Evolutionary conservation across 2,329 filamentous ascomycete species (phyloP).

Genomic region (Ophiostoma ulmi): DNA sequence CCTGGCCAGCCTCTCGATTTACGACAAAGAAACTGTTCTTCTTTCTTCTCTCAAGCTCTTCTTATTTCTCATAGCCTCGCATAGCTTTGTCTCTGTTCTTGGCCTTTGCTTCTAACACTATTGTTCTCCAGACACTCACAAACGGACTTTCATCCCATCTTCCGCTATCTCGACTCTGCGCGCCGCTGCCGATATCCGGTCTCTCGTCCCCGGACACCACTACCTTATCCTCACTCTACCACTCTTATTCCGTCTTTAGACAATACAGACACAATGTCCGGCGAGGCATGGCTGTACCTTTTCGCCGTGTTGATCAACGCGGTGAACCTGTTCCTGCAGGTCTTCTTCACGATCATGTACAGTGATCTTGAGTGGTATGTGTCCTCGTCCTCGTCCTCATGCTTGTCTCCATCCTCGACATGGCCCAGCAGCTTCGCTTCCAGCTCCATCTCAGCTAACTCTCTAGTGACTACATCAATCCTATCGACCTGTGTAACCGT

Average conservation of each 20-base stretch:
- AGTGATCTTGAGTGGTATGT: slow-evolving; percentile 97
- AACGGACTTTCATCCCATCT: no score
- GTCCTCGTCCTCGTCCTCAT: neutral
- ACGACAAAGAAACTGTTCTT: neutral
- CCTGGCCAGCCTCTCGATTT: slow-evolving; percentile 20
- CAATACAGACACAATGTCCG: slow-evolving; percentile 63
- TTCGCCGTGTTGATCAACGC: slow-evolving; percentile 98
- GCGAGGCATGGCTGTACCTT: slow-evolving; percentile 97
- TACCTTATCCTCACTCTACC: neutral
- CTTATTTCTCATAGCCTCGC: neutral
- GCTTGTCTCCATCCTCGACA: no score
- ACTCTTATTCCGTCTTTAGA: neutral
- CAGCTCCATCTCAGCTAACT: neutral
- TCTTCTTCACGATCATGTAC: slow-evolving; percentile 99
- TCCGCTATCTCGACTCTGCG: neutral
- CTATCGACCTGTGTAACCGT: slow-evolving; percentile 99
- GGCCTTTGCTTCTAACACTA: slow-evolving; percentile 9
- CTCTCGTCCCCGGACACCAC: neutral
- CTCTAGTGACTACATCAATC: slow-evolving; percentile 97
- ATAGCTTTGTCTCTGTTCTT: slow-evolving; percentile 8
- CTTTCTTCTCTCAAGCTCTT: neutral
- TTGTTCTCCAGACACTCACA: neutral
- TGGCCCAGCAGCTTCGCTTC: neutral
- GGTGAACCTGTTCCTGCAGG: slow-evolving; percentile 98
- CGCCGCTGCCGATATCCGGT: slow-evolving; percentile 10